phyloP scores from a whole-genome alignment of 495 filamentous ascomycete genomes.

The Xylaria acuta region DNA sequence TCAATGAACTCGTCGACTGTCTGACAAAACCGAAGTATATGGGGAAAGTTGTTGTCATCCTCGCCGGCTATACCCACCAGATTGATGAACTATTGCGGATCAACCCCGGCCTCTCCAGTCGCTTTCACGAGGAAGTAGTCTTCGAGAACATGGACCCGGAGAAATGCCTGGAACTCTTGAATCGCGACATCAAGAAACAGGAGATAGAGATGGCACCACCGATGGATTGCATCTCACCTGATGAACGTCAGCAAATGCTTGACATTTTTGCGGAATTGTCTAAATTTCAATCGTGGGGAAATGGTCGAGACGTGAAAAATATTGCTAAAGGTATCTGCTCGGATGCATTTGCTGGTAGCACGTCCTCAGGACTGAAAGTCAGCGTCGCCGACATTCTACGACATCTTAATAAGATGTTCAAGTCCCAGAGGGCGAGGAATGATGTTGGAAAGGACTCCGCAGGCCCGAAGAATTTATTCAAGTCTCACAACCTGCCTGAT shows the following conservation, averaged over 20 bases:
- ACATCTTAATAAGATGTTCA: no score
- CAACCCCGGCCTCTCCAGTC: conserved; percentile 60
- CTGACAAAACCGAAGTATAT: conserved; percentile 65
- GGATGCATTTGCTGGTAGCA: no score
- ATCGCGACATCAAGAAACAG: conserved; percentile 30
- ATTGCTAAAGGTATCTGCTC: no score
- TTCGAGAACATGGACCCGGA: conserved; percentile 54
- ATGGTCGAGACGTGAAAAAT: no score
- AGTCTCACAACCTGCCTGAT: no score
- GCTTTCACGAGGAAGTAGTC: conserved; percentile 64
- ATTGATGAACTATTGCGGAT: conserved; percentile 69
- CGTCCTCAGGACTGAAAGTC: no score
- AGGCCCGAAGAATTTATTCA: no score
- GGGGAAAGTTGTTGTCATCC: conserved; percentile 69
- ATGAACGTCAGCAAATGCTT: background rate
- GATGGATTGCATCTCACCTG: conserved; percentile 22
- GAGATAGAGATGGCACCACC: background rate
- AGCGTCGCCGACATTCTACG: no score
- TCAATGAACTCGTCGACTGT: conserved; percentile 71
- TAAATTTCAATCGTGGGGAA: no score
- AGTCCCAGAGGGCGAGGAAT: no score
- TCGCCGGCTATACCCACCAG: conserved; percentile 71
- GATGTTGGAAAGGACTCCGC: no score
- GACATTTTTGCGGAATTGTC: no score
- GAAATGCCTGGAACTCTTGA: conserved; percentile 55